Evolutionary conservation across 805 yeast species (phyloP).

Genomic region (Tetrapisispora namnaoensis): DNA sequence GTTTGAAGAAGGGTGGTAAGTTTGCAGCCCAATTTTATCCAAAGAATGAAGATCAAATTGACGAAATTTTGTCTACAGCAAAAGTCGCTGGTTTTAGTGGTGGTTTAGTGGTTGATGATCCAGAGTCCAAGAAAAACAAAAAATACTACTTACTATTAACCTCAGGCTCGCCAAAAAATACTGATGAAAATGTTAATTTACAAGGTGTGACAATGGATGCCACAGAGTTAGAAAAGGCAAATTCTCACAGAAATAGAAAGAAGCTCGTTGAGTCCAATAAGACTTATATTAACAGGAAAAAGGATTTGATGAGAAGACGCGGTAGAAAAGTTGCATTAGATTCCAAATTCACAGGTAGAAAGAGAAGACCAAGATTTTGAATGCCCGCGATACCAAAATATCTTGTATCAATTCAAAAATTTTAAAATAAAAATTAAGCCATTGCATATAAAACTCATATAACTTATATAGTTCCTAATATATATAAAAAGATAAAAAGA

Average conservation of each 20-base stretch:
- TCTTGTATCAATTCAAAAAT: background rate
- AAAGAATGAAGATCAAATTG: conserved; percentile 74
- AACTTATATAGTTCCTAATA: no score
- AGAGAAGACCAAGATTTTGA: conserved; percentile 57
- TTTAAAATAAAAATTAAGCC: background rate
- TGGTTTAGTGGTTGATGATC: conserved; percentile 88
- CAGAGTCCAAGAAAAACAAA: conserved; percentile 83
- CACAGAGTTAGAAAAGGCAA: conserved; percentile 27
- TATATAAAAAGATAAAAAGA: no score
- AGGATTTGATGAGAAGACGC: conserved; percentile 83
- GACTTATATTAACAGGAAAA: conserved; percentile 81
- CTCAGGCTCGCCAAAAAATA: conserved; percentile 53
- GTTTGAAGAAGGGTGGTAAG: conserved; percentile 88
- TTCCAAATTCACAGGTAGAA: conserved; percentile 85
- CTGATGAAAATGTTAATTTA: conserved; percentile 67
- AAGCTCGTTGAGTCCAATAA: conserved; percentile 51
- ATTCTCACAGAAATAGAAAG: conserved; percentile 33
- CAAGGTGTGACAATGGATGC: conserved; percentile 76
- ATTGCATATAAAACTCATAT: background rate
- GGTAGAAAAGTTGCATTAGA: conserved; percentile 86
- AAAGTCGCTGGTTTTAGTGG: conserved; percentile 94
- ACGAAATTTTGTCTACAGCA: conserved; percentile 71
- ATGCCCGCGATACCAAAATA: background rate
- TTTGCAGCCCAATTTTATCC: conserved; percentile 97
- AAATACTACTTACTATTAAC: conserved; percentile 84